Evolutionary conservation across 441 rosid species (phyloP).

Genomic region (Adansonia grandidieri): DNA sequence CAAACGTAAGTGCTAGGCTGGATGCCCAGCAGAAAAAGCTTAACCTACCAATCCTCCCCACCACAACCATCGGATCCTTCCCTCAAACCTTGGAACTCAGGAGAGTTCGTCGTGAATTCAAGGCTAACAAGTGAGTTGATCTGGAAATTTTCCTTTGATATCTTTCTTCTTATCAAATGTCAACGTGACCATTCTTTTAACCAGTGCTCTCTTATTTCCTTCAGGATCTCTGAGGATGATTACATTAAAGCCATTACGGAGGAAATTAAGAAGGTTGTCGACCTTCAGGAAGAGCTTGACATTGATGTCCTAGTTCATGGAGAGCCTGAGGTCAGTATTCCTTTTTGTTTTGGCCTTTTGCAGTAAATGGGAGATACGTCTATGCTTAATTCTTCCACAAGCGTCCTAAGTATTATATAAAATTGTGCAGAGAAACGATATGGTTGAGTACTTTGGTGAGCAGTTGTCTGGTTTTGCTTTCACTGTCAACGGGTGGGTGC

Average conservation of each 20-base stretch:
- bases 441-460: constrained; percentile 99
- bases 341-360: background rate
- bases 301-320: constrained; percentile 99
- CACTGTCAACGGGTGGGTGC: constrained; percentile 97
- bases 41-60: constrained; percentile 92
- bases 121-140: constrained; percentile 89
- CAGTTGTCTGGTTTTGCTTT: constrained; percentile 94
- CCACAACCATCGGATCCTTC: constrained; percentile 97
- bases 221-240: constrained; percentile 83
- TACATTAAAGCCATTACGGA: constrained; percentile 82
- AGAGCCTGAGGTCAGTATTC: constrained; percentile 88
- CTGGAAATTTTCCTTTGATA: background rate
- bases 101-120: constrained; percentile 95
- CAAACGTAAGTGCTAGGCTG: constrained; percentile 81
- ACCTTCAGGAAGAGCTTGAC: constrained; percentile 88
- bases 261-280: constrained; percentile 87
- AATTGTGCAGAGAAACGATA: constrained; percentile 79
- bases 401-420: constrained; percentile 27
- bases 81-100: constrained; percentile 93
- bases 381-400: background rate
- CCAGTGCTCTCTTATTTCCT: constrained; percentile 2
- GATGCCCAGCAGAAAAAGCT: constrained; percentile 98
- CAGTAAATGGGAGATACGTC: background rate
- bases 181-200: background rate
- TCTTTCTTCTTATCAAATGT: background rate